A percentile compares a stretch with the other conserved stretches of the same genome.
Evolutionary conservation across 305 asterid genomes (phyloP).

Genomic region (Withania somnifera): DNA sequence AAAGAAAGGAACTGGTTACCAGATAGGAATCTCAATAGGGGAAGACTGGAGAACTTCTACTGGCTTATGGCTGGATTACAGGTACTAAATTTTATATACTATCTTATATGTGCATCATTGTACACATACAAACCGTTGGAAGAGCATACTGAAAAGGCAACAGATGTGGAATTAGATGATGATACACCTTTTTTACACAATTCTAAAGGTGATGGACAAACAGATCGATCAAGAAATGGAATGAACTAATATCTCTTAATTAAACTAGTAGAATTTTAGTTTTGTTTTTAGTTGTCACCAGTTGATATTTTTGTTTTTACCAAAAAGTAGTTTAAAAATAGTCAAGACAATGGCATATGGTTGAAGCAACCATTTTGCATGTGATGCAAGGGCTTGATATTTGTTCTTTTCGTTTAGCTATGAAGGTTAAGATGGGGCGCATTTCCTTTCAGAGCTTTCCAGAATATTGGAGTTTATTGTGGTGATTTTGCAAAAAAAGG

Average conservation of each 20-base stretch:
- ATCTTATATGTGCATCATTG: conserved; percentile 40
- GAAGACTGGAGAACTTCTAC: conserved; percentile 53
- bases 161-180: conserved; percentile 13
- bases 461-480: too few relatives aligned
- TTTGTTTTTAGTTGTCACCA: background rate
- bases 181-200: background rate
- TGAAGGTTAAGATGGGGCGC: too few relatives aligned
- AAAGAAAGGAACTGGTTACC: conserved; percentile 48
- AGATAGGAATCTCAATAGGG: conserved; percentile 53
- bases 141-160: conserved; percentile 14
- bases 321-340: background rate
- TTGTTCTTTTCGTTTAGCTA: background rate
- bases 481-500: too few relatives aligned
- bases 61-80: conserved; percentile 59
- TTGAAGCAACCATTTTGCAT: background rate
- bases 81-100: conserved; percentile 48
- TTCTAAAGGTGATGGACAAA: conserved; percentile 1
- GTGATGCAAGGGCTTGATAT: background rate
- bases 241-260: background rate
- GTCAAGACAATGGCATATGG: background rate
- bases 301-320: background rate
- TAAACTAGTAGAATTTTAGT: background rate
- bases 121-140: conserved; percentile 44
- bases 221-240: background rate
- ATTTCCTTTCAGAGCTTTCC: too few relatives aligned